Evolutionary conservation across 108 stramenopile species (phyloP).

Genomic region (Nitzschia palea): DNA sequence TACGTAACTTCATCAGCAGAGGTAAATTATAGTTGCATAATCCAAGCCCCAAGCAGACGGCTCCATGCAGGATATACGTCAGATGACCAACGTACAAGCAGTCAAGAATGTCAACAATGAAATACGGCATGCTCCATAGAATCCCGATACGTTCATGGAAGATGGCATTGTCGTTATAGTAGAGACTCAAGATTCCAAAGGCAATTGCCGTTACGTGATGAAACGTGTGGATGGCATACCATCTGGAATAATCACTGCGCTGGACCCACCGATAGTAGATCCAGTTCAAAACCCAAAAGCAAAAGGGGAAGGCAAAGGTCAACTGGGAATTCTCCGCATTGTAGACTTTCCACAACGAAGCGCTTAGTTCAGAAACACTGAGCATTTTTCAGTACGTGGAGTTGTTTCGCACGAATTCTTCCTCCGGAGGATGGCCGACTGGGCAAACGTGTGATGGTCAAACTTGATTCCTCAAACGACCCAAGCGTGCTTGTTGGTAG

Average conservation of each 20-base stretch:
- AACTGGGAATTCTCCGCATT: conserved; percentile 12
- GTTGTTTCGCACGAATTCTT: too few species aligned
- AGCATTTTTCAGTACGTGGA: too few species aligned
- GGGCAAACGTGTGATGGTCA: too few species aligned
- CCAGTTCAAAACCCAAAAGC: conserved; percentile 25
- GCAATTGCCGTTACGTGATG: conserved; percentile 36
- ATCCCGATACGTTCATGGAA: conserved; percentile 48
- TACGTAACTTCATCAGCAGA: conserved; percentile 26
- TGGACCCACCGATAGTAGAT: conserved; percentile 4
- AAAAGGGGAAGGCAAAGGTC: conserved; percentile 26
- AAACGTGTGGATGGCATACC: conserved; percentile 28
- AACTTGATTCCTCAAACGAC: too few species aligned
- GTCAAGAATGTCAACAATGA: conserved; percentile 39
- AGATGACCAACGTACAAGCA: conserved; percentile 11
- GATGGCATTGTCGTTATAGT: conserved; percentile 31
- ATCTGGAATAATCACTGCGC: conserved; percentile 10
- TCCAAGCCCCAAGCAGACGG: conserved; percentile 29
- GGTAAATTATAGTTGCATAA: conserved; percentile 24
- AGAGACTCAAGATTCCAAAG: conserved; percentile 21
- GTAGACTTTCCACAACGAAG: conserved; percentile 11
- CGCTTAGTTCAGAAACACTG: background rate
- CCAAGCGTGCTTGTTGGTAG: too few species aligned
- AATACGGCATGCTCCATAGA: conserved; percentile 37
- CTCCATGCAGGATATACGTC: conserved; percentile 28
- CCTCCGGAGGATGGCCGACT: too few species aligned